Conservation (phyloP, 805 yeast species). For the Cyberlindnera xylosilytica region DNA sequence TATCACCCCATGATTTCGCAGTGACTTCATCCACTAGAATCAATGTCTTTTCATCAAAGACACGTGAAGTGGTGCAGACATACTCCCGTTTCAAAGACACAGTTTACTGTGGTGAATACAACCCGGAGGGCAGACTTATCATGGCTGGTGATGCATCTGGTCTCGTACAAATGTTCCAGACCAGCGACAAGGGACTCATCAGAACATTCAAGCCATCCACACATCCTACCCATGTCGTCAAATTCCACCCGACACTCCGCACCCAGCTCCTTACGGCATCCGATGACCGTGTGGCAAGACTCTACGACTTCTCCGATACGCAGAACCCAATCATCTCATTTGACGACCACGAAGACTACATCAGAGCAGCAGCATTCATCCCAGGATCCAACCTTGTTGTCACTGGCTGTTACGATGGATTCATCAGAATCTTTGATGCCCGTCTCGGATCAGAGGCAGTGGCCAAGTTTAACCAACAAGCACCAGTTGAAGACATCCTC, state of each 20-base stretch:
- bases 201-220: conserved; percentile 79
- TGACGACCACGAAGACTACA: conserved; percentile 80
- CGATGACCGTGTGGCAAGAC: conserved; percentile 82
- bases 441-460: conserved; percentile 58
- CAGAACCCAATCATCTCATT: conserved; percentile 70
- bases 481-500: conserved; percentile 83
- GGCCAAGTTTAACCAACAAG: conserved; percentile 62
- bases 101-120: conserved; percentile 86
- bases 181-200: conserved; percentile 74
- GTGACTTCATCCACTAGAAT: conserved; percentile 88
- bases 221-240: conserved; percentile 91
- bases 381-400: conserved; percentile 80
- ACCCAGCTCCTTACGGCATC: conserved; percentile 83
- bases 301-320: conserved; percentile 83
- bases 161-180: conserved; percentile 84
- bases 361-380: conserved; percentile 76
- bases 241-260: conserved; percentile 76
- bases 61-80: conserved; percentile 86
- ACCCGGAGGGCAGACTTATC: conserved; percentile 85
- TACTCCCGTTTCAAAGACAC: conserved; percentile 86
- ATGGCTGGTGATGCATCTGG: conserved; percentile 97
- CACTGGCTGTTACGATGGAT: conserved; percentile 93
- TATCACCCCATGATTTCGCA: conserved; percentile 86
- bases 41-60: conserved; percentile 90
- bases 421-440: conserved; percentile 79